Evolutionary conservation across 257 asterid genomes (phyloP).

Genomic region (Datura wrightii): DNA sequence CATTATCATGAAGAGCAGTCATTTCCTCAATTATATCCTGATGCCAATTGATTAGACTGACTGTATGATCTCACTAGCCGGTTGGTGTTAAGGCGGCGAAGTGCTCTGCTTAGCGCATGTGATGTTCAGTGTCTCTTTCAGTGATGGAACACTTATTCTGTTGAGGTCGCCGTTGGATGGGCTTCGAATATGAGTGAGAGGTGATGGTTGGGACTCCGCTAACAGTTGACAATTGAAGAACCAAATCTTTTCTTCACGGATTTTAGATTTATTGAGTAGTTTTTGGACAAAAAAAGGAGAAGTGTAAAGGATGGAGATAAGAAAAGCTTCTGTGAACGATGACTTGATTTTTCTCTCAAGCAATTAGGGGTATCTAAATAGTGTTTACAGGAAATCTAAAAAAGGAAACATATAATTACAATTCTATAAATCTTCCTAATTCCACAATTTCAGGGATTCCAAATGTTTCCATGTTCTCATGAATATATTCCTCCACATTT

Average conservation of each 20-base stretch:
- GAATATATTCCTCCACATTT: too few species aligned
- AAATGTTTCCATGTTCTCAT: too few species aligned
- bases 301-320: background rate
- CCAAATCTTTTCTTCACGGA: background rate
- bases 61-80: background rate
- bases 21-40: background rate
- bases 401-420: background rate
- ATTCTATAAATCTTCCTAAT: background rate
- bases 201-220: background rate
- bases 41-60: background rate
- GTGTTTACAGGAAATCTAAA: background rate
- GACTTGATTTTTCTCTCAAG: background rate
- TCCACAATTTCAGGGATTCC: too few species aligned
- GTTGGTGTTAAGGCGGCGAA: background rate
- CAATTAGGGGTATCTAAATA: conserved; percentile 25
- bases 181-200: background rate
- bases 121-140: background rate
- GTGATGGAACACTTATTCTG: background rate
- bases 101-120: background rate
- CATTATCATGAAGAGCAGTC: background rate
- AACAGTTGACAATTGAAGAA: conserved; percentile 5
- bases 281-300: background rate
- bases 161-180: background rate
- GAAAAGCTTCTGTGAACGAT: background rate
- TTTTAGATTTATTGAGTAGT: background rate